Percentiles rank a stretch among this genome's conserved stretches.
Evolutionary conservation across 306 rosid genomes (phyloP).

Genomic region (Cucurbita argyrosperma): DNA sequence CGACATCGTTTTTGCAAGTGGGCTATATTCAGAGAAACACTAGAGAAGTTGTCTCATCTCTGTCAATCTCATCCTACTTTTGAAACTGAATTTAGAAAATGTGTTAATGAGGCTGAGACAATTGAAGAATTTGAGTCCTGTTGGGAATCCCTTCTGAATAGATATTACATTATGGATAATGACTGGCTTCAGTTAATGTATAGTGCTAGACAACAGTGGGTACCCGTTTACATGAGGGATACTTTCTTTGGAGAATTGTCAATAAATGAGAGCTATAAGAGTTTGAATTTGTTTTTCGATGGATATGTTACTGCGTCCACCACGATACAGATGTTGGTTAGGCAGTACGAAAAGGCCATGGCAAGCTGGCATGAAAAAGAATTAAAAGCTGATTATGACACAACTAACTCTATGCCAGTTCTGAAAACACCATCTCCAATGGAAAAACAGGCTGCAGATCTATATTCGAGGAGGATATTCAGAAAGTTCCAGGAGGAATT

Average conservation of each 20-base stretch:
- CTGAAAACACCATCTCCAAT: conserved; percentile 82
- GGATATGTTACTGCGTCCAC: conserved; percentile 65
- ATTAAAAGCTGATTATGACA: conserved; percentile 68
- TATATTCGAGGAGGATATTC: conserved; percentile 64
- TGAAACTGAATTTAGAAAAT: conserved; percentile 45
- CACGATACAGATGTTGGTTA: conserved; percentile 52
- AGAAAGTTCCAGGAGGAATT: conserved; percentile 80
- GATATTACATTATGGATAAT: conserved; percentile 51
- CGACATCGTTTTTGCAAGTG: conserved; percentile 57
- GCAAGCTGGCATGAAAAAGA: conserved; percentile 66
- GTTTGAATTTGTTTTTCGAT: conserved; percentile 51
- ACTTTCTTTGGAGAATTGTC: conserved; percentile 61
- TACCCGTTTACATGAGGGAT: conserved; percentile 59
- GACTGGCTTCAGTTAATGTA: conserved; percentile 85
- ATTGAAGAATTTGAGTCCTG: conserved; percentile 57
- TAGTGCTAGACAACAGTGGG: conserved; percentile 60
- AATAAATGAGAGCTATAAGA: conserved; percentile 29
- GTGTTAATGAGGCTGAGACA: conserved; percentile 45
- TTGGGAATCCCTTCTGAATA: conserved; percentile 58
- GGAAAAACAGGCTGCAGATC: conserved; percentile 84
- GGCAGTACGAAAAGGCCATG: conserved; percentile 68
- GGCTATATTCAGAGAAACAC: conserved; percentile 51
- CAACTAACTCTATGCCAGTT: conserved; percentile 38
- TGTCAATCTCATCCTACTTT: conserved; percentile 51
- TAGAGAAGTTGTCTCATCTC: conserved; percentile 42